Conservation (phyloP, 441 rosid species). For the Francoa sonchifolia region DNA sequence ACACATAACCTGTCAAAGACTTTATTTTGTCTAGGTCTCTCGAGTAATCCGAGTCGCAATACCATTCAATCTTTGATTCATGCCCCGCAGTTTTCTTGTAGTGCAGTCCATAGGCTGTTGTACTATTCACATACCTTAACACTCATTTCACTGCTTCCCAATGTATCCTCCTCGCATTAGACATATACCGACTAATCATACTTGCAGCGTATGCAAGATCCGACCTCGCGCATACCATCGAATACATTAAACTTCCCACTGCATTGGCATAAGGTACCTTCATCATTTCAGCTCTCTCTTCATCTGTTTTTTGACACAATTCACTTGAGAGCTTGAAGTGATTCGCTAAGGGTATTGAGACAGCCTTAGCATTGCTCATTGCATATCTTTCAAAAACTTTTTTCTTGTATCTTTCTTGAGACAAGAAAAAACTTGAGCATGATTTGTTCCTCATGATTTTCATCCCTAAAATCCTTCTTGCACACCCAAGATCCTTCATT, state of each 20-base stretch:
- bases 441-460: background rate
- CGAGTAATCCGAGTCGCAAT: no score
- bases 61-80: no score
- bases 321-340: no score
- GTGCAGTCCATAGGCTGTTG: no score
- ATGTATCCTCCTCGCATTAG: background rate
- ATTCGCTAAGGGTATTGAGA: no score
- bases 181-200: background rate
- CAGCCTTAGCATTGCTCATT: background rate
- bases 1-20: no score
- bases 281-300: no score
- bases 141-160: background rate
- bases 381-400: background rate
- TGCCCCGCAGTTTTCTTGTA: no score
- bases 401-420: background rate
- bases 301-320: no score
- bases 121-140: background rate
- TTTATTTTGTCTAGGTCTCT: no score
- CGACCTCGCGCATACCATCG: background rate
- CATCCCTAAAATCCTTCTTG: background rate
- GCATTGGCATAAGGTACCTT: no score
- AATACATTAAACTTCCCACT: background rate
- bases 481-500: constrained; percentile 2
- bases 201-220: background rate
- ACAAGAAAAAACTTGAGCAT: background rate